Evolutionary conservation across 164 flowering plant species (phyloP).

Genomic region (Annona cherimola): DNA sequence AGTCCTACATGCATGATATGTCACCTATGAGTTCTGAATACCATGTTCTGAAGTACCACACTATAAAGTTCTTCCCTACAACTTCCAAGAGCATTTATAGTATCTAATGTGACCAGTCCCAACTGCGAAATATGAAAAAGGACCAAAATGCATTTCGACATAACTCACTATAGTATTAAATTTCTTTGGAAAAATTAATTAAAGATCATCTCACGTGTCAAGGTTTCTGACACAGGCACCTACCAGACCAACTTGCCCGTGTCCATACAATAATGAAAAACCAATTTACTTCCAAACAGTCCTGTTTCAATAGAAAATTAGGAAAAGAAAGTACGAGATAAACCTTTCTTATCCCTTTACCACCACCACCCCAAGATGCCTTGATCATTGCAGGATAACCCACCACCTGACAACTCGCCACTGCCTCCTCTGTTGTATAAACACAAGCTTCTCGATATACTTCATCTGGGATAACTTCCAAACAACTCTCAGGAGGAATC

Average conservation of each 20-base stretch:
- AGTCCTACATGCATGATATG: not conserved
- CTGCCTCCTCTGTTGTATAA: slow-evolving; percentile 89
- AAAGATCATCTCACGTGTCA: not conserved
- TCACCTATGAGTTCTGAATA: not conserved
- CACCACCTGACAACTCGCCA: slow-evolving; percentile 94
- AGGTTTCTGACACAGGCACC: not conserved
- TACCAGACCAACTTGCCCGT: not conserved
- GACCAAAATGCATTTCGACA: not conserved
- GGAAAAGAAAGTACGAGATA: slow-evolving; percentile 8
- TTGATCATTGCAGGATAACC: slow-evolving; percentile 99
- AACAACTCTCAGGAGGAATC: slow-evolving; percentile 55
- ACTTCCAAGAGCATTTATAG: not conserved
- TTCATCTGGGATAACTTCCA: slow-evolving; percentile 81
- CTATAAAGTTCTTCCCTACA: not conserved
- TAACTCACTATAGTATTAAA: not conserved
- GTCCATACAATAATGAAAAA: not conserved
- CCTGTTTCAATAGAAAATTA: not conserved
- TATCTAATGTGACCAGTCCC: not conserved
- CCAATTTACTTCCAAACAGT: not conserved
- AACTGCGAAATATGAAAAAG: not conserved
- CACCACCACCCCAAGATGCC: slow-evolving; percentile 99
- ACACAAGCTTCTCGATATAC: slow-evolving; percentile 90
- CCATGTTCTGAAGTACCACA: not conserved
- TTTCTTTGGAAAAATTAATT: not conserved
- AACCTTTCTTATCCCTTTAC: slow-evolving; percentile 99